A percentile compares a stretch with the other conserved stretches of the same genome.
Conservation (phyloP, 306 rosid genomes). For the Alnus rubra region DNA sequence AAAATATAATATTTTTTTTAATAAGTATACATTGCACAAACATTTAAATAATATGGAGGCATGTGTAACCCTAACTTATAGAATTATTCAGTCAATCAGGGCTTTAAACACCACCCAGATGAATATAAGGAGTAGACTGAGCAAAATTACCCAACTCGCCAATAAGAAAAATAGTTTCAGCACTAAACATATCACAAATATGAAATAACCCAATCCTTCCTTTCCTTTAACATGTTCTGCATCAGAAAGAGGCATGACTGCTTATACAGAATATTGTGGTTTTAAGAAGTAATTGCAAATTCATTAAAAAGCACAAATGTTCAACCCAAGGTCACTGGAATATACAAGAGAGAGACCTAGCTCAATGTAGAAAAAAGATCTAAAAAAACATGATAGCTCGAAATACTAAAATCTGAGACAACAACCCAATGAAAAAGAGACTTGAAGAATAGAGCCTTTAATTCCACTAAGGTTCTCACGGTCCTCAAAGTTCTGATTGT, state of each 20-base stretch:
- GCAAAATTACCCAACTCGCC: background rate
- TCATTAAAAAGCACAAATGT: no score
- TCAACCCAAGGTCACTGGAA: no score
- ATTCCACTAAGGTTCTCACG: no score
- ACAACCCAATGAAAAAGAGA: no score
- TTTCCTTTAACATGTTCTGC: background rate
- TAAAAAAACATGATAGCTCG: no score
- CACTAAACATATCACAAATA: background rate
- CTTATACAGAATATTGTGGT: background rate
- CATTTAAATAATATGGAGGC: conserved; percentile 33
- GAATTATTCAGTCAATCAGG: conserved; percentile 22
- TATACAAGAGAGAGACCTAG: no score
- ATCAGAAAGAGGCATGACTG: background rate
- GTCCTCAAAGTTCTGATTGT: no score
- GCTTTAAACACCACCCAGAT: conserved; percentile 62
- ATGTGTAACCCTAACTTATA: conserved; percentile 64
- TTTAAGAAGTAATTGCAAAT: no score
- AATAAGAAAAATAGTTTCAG: background rate
- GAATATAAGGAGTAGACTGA: conserved; percentile 38
- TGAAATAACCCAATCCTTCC: background rate
- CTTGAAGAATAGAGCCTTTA: no score
- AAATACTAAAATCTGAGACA: no score
- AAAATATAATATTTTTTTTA: background rate
- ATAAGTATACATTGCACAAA: background rate
- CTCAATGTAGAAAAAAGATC: no score